Percentiles rank a stretch among this genome's conserved stretches.
Evolutionary conservation across 192 early-diverging fungal genomes (phyloP).

Genomic region (Coemansia sp.): DNA sequence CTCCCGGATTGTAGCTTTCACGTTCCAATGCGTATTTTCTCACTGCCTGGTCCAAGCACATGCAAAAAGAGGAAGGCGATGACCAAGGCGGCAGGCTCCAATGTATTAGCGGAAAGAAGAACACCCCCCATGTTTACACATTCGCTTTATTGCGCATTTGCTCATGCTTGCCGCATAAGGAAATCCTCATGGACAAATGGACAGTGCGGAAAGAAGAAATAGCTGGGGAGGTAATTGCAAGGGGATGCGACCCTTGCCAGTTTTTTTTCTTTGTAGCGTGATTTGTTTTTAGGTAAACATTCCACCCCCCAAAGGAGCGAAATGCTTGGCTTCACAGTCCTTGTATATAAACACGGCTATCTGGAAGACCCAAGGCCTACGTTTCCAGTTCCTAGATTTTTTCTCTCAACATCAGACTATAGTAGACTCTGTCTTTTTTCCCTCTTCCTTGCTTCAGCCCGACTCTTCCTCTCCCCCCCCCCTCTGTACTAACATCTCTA

Average conservation of each 20-base stretch:
- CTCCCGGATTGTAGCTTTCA: not conserved
- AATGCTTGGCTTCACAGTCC: not conserved
- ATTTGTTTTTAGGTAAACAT: not conserved
- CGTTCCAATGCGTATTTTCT: not conserved
- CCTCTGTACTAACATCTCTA: constrained; percentile 3
- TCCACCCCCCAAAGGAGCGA: not conserved
- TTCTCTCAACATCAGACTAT: not conserved
- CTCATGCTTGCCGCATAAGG: not conserved
- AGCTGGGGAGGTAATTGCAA: not conserved
- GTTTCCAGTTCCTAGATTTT: not conserved
- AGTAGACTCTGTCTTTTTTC: not conserved
- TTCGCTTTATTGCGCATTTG: not conserved
- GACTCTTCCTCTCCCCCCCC: not conserved
- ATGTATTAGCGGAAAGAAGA: not conserved
- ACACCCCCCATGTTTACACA: not conserved
- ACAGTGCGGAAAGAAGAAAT: not conserved
- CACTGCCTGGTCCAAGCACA: not conserved
- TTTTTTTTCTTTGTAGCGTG: not conserved
- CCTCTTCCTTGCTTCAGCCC: not conserved
- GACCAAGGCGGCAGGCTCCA: not conserved
- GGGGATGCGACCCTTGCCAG: not conserved
- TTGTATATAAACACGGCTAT: not conserved
- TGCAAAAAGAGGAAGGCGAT: not conserved
- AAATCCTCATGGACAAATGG: not conserved
- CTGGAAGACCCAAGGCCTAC: not conserved